These are phyloP conservation scores for Phytophthora citricola DNA, from an alignment of 352 stramenopile genomes.

Conservation along the genomic window DNA sequence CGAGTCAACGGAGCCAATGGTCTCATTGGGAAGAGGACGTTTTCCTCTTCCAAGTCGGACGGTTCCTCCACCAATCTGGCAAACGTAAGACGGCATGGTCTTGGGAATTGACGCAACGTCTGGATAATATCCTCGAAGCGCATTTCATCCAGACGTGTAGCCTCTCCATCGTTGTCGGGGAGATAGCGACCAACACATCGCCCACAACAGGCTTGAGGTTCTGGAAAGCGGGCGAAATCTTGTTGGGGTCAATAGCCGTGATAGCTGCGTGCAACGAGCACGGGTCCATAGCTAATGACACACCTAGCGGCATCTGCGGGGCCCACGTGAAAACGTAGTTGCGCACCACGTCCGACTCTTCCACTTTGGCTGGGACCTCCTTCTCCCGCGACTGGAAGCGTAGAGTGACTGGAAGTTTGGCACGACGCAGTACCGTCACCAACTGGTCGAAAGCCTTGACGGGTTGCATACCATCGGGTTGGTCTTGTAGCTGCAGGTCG, in stretches of 20 bases:
- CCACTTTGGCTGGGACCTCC: conserved; percentile 45
- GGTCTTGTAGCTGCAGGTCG: conserved; percentile 41
- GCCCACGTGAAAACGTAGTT: conserved; percentile 71
- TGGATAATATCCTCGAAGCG: conserved; percentile 77
- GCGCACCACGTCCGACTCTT: conserved; percentile 44
- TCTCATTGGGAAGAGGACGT: conserved; percentile 25
- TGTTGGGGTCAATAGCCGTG: conserved; percentile 62
- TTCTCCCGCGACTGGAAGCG: conserved; percentile 67
- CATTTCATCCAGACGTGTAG: conserved; percentile 55
- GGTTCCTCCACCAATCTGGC: conserved; percentile 52
- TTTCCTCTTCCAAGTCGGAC: conserved; percentile 31
- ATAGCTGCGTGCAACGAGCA: conserved; percentile 76
- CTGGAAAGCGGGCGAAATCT: conserved; percentile 67
- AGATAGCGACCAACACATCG: conserved; percentile 69
- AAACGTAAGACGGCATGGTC: conserved; percentile 71
- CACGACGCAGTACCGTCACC: conserved; percentile 58
- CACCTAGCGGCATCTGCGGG: conserved; percentile 53
- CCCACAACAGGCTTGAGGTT: conserved; percentile 59
- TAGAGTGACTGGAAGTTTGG: conserved; percentile 65
- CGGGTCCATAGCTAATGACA: conserved; percentile 84
- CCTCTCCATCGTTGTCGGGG: conserved; percentile 34
- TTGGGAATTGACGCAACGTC: conserved; percentile 54
- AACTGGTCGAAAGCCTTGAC: conserved; percentile 56
- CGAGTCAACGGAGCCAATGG: conserved; percentile 14
- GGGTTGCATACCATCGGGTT: conserved; percentile 37